phyloP scores from a whole-genome alignment of 306 rosid genomes.

The Begonia masoniana region DNA sequence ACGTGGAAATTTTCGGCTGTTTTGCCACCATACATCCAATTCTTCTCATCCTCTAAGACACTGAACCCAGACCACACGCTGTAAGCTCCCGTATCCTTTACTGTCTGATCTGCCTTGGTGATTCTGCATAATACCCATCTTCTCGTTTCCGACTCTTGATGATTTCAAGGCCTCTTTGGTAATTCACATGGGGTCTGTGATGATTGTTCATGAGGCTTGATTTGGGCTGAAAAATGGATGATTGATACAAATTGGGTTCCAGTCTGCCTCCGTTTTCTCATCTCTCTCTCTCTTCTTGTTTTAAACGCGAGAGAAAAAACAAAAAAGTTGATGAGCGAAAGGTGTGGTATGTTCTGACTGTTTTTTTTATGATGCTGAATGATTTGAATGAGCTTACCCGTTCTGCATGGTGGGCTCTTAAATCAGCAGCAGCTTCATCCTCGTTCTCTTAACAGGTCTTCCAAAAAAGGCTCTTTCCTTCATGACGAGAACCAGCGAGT shows the following conservation, averaged over 20 bases:
- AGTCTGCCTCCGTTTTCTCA: not conserved
- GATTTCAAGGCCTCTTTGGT: not conserved
- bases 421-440: constrained; percentile 22
- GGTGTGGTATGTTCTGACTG: not conserved
- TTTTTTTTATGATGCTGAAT: constrained; percentile 19
- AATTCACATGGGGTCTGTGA: too few species aligned
- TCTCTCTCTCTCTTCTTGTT: constrained; percentile 4
- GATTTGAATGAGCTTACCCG: constrained; percentile 16
- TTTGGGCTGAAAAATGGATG: too few species aligned
- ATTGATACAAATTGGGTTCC: not conserved
- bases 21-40: not conserved
- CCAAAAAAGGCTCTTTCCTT: constrained; percentile 76
- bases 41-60: not conserved
- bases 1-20: not conserved
- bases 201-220: too few species aligned
- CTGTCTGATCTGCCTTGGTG: not conserved
- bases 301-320: constrained; percentile 3
- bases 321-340: not conserved
- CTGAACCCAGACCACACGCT: not conserved
- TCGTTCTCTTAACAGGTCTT: constrained; percentile 35
- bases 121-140: not conserved
- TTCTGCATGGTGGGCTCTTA: constrained; percentile 49
- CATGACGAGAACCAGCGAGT: constrained; percentile 91
- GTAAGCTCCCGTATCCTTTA: not conserved
- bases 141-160: too few species aligned